Percentiles rank a stretch among this genome's conserved stretches.
phyloP scores from a whole-genome alignment of 2,329 filamentous ascomycete genomes.

The Aspergillus thermomutatus region DNA sequence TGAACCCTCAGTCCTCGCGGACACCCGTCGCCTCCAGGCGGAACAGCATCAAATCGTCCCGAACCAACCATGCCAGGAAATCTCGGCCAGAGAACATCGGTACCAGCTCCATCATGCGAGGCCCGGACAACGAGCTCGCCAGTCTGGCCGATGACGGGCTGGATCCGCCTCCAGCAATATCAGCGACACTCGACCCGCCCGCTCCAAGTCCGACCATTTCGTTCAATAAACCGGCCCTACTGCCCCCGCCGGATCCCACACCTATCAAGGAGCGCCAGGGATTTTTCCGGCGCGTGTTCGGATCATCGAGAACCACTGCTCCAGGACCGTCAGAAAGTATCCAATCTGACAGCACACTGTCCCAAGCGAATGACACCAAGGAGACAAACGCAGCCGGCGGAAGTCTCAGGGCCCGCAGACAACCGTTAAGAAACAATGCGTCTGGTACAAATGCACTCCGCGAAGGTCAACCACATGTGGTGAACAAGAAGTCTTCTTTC shows the following conservation, averaged over 20 bases:
- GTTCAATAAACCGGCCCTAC: conserved; percentile 46
- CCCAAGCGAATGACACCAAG: conserved; percentile 24
- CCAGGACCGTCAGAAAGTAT: conserved; percentile 19
- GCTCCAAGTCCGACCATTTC: conserved; percentile 54
- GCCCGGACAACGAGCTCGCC: conserved; percentile 29
- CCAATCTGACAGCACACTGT: conserved; percentile 17
- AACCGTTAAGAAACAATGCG: conserved; percentile 24
- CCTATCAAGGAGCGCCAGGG: conserved; percentile 69
- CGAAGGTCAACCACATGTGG: conserved; percentile 50
- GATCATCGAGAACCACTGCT: conserved; percentile 60
- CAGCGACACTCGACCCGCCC: conserved; percentile 47
- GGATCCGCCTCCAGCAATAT: conserved; percentile 39
- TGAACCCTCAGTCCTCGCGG: conserved; percentile 23
- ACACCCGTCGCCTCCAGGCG: conserved; percentile 36
- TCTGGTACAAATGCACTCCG: conserved; percentile 22
- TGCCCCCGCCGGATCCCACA: conserved; percentile 39
- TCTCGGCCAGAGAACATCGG: conserved; percentile 38
- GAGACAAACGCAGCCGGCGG: conserved; percentile 16
- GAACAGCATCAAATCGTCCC: conserved; percentile 44
- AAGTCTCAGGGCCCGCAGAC: conserved; percentile 24
- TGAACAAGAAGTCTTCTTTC: conserved; percentile 92
- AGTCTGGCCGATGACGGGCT: conserved; percentile 24
- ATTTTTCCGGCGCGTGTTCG: conserved; percentile 93
- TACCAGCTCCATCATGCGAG: conserved; percentile 29
- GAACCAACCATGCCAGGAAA: conserved; percentile 35